A percentile compares a stretch with the other conserved stretches of the same genome.
phyloP scores from a whole-genome alignment of 2,329 filamentous ascomycete species.

The Curvularia spicifera region DNA sequence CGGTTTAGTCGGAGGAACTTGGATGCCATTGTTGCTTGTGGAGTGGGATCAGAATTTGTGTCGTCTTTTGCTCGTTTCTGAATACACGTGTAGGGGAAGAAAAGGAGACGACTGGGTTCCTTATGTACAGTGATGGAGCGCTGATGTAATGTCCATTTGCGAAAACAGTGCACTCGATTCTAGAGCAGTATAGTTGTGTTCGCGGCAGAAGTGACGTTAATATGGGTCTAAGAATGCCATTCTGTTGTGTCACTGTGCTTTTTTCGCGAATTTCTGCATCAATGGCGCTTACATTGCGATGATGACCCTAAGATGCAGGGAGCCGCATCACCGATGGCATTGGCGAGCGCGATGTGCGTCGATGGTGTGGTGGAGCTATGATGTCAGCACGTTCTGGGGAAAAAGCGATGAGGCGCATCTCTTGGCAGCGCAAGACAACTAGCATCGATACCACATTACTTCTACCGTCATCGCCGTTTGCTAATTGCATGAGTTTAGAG shows the following conservation, averaged over 20 bases:
- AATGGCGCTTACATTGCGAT: constrained; percentile 7
- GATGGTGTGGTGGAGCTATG: constrained; percentile 16
- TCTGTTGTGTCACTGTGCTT: constrained; percentile 5
- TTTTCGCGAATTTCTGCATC: constrained; percentile 12
- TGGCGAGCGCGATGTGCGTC: constrained; percentile 12
- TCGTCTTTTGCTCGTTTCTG: not conserved
- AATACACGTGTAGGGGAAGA: not conserved
- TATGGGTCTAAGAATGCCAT: constrained; percentile 6
- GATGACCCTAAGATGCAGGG: constrained; percentile 16
- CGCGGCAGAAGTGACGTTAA: constrained; percentile 9
- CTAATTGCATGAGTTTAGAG: no score
- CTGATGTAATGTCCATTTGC: constrained; percentile 13
- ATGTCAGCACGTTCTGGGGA: constrained; percentile 15
- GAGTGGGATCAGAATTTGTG: not conserved
- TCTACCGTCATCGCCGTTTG: no score
- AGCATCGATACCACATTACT: not conserved
- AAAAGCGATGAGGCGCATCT: not conserved
- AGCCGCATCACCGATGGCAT: constrained; percentile 16
- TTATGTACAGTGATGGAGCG: constrained; percentile 9
- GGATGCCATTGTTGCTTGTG: constrained; percentile 12
- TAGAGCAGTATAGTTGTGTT: not conserved
- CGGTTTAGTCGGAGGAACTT: constrained; percentile 13
- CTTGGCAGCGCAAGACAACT: not conserved
- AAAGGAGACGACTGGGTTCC: not conserved
- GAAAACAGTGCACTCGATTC: not conserved